Evolutionary conservation across 1,139 yeast species (phyloP).

Genomic region (Hemisphaericaspora subhashii): DNA sequence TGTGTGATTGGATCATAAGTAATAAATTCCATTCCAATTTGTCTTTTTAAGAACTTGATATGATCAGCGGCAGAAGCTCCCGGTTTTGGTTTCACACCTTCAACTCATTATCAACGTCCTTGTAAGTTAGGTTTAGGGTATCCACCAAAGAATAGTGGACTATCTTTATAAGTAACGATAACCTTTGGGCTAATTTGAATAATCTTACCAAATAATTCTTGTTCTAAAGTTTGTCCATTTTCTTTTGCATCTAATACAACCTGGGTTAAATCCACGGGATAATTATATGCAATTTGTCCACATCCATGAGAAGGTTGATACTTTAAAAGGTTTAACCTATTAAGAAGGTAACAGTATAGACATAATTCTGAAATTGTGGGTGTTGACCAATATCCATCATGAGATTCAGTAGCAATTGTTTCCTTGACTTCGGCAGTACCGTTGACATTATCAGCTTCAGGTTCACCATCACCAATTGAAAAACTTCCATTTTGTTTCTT

Average conservation of each 20-base stretch:
- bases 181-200: conserved; percentile 58
- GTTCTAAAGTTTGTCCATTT: conserved; percentile 26
- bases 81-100: conserved; percentile 55
- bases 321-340: too few species aligned
- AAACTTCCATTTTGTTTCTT: conserved; percentile 7
- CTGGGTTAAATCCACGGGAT: conserved; percentile 70
- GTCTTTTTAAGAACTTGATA: conserved; percentile 51
- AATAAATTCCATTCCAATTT: conserved; percentile 70
- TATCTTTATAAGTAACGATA: conserved; percentile 69
- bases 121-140: too few species aligned
- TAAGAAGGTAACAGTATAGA: too few species aligned
- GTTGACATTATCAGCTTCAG: conserved; percentile 1
- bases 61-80: conserved; percentile 27
- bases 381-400: conserved; percentile 74
- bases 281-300: conserved; percentile 73
- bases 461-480: conserved; percentile 4
- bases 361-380: conserved; percentile 66
- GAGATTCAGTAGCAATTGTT: conserved; percentile 6
- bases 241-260: conserved; percentile 28
- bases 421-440: conserved; percentile 1
- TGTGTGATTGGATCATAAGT: conserved; percentile 79
- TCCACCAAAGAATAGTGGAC: too few species aligned
- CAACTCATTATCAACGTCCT: too few species aligned
- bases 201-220: conserved; percentile 54
- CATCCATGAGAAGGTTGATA: too few species aligned